These are phyloP conservation scores for Myochromella boudieri DNA, from an alignment of 768 basidiomycete species.

Conservation along the genomic window DNA sequence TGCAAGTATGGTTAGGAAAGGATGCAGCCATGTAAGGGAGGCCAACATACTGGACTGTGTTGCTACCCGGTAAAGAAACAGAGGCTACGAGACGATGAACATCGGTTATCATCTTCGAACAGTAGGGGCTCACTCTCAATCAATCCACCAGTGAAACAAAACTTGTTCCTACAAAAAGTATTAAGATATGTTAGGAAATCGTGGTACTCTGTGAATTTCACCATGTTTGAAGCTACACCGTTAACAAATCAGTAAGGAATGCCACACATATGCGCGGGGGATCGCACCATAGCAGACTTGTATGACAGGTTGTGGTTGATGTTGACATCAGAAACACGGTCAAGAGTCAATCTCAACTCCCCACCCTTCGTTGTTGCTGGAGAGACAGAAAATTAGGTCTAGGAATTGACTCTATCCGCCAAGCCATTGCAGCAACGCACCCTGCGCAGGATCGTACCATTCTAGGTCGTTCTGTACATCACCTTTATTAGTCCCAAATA, in stretches of 20 bases:
- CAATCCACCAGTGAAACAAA: constrained; percentile 81
- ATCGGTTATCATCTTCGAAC: constrained; percentile 10
- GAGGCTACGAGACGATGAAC: constrained; percentile 21
- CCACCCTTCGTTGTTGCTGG: constrained; percentile 66
- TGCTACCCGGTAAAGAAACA: constrained; percentile 32
- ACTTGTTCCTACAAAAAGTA: constrained; percentile 47
- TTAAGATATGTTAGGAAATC: background rate
- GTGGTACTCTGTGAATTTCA: constrained; percentile 18
- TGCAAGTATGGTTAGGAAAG: constrained; percentile 2
- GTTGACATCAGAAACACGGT: constrained; percentile 40
- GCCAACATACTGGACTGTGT: constrained; percentile 27
- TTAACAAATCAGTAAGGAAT: background rate
- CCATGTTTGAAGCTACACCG: constrained; percentile 33
- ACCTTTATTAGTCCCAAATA: background rate
- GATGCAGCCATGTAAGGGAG: background rate
- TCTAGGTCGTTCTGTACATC: constrained; percentile 56
- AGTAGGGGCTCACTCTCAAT: constrained; percentile 55
- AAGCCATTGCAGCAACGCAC: constrained; percentile 17
- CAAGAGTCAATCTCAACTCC: constrained; percentile 67
- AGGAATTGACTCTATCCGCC: background rate
- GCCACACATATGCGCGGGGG: background rate
- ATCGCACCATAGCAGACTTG: constrained; percentile 47
- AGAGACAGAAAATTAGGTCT: background rate
- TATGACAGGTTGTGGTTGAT: constrained; percentile 72
- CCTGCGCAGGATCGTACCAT: constrained; percentile 72